Conservation (phyloP, 1,139 yeast genomes). For the Hyphopichia pseudoburtonii region DNA sequence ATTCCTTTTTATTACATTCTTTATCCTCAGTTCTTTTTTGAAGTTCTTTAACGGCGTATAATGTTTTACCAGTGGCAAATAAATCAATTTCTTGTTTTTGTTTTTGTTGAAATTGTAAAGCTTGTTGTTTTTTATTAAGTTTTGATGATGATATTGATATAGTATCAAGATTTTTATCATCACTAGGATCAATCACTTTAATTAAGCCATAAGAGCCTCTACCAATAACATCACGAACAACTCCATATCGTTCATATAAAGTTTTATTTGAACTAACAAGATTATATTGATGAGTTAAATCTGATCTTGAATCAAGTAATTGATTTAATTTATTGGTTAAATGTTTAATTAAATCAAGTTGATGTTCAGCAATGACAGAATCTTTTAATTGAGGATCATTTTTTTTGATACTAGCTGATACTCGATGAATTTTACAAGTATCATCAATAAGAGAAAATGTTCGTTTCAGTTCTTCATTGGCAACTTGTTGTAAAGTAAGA, state of each 20-base stretch:
- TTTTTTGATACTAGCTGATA: constrained; percentile 20
- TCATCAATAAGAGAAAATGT: constrained; percentile 32
- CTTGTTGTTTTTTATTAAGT: background rate
- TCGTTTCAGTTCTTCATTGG: constrained; percentile 34
- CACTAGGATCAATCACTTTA: constrained; percentile 61
- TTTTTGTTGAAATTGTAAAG: constrained; percentile 7
- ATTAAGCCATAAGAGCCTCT: constrained; percentile 87
- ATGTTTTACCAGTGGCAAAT: constrained; percentile 35
- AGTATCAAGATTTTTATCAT: constrained; percentile 21
- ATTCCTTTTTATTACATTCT: constrained; percentile 56
- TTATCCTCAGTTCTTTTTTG: constrained; percentile 25
- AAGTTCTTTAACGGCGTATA: constrained; percentile 76
- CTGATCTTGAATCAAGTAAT: constrained; percentile 20
- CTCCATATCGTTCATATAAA: constrained; percentile 65
- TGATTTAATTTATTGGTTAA: constrained; percentile 43
- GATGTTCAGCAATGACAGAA: constrained; percentile 61
- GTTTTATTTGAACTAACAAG: constrained; percentile 24
- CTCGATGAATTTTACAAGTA: constrained; percentile 22
- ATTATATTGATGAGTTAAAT: constrained; percentile 15
- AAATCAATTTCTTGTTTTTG: constrained; percentile 5
- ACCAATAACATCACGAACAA: constrained; percentile 78
- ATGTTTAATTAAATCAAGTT: constrained; percentile 49
- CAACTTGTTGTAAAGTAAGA: constrained; percentile 20
- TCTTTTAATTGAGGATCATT: constrained; percentile 18
- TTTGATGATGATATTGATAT: too few species aligned